A percentile compares a stretch with the other conserved stretches of the same genome.
These are phyloP conservation scores for Tricladium varicosporioides DNA, from an alignment of 2,329 filamentous ascomycete species.

Conservation along the genomic window DNA sequence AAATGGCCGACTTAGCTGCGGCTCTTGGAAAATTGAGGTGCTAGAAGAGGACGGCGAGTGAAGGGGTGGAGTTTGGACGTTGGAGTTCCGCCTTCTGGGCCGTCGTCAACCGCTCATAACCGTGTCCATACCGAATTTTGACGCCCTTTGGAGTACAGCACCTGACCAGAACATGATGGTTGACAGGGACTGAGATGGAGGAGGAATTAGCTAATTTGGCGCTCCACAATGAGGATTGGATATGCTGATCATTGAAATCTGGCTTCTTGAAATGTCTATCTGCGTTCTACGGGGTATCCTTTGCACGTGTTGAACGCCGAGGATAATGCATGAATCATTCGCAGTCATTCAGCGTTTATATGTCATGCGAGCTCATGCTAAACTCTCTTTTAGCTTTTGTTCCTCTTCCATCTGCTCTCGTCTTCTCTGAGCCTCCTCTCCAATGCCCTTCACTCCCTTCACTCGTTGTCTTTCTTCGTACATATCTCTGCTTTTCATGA, in stretches of 20 bases:
- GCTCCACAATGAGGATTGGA: too few species aligned
- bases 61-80: not conserved
- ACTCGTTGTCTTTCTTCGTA: constrained; percentile 90
- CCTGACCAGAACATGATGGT: not conserved
- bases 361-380: constrained; percentile 2
- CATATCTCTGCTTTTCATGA: constrained; percentile 79
- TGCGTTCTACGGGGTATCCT: constrained; percentile 9
- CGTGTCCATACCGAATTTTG: not conserved
- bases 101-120: not conserved
- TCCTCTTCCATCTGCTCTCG: constrained; percentile 58
- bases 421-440: constrained; percentile 64
- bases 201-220: not conserved
- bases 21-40: not conserved
- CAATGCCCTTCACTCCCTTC: constrained; percentile 82
- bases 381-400: constrained; percentile 27
- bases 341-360: not conserved
- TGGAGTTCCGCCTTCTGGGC: not conserved
- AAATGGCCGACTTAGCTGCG: not conserved
- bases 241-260: not conserved
- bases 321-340: constrained; percentile 15
- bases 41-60: not conserved
- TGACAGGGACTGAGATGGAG: not conserved
- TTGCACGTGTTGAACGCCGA: constrained; percentile 28
- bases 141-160: not conserved
- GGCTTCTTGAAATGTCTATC: not conserved